Evolutionary conservation across 257 asterid species (phyloP).

Genomic region (Nicotiana sylvestris): DNA sequence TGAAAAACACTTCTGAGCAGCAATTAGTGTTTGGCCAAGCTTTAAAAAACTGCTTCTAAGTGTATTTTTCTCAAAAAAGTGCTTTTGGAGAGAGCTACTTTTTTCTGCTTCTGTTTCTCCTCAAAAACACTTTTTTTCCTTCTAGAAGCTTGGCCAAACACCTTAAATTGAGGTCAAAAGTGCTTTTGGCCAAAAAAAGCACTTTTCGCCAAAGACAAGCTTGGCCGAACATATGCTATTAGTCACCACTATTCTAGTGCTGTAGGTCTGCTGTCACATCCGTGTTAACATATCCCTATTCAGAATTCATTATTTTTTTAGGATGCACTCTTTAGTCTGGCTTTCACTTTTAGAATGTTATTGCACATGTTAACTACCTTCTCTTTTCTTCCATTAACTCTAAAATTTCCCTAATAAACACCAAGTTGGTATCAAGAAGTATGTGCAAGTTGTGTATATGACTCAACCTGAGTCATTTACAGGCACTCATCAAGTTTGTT

Average conservation of each 20-base stretch:
- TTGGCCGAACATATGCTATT: no score
- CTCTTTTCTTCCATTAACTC: not conserved
- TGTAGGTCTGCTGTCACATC: not conserved
- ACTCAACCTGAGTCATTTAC: not conserved
- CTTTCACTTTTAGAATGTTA: not conserved
- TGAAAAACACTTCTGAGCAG: no score
- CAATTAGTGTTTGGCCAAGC: no score
- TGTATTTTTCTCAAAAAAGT: no score
- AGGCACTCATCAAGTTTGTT: not conserved
- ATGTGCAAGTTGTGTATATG: not conserved
- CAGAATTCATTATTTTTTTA: not conserved
- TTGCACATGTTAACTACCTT: not conserved
- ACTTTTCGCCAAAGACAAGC: no score
- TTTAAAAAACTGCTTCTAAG: no score
- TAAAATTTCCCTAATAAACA: not conserved
- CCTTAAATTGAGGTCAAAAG: no score
- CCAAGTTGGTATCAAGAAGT: not conserved
- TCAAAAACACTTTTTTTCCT: no score
- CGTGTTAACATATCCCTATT: not conserved
- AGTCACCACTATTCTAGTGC: not conserved
- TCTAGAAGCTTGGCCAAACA: no score
- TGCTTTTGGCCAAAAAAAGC: no score
- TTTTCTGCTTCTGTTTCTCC: no score
- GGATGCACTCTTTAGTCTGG: not conserved
- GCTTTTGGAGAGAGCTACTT: no score